Conservation (phyloP, 116 monocot genomes). For the Cymodocea nodosa region DNA sequence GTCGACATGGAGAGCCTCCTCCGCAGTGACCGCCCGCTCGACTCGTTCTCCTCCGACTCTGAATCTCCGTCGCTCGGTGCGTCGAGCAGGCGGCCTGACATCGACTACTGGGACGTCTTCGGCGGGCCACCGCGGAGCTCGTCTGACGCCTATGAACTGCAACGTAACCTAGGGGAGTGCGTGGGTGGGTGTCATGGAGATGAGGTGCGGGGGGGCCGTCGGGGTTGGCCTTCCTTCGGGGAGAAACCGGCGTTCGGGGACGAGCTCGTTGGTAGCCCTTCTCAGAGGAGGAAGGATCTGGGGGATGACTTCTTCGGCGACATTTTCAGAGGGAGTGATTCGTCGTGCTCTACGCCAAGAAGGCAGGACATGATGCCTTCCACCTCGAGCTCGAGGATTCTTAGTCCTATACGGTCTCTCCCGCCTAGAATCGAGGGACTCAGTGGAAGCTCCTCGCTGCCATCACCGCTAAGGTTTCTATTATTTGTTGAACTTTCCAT, state of each 20-base stretch:
- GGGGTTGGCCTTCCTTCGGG: constrained; percentile 51
- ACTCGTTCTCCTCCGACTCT: not conserved
- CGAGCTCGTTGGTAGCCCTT: constrained; percentile 11
- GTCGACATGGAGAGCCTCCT: not conserved
- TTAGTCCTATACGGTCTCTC: constrained; percentile 27
- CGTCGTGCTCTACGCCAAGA: constrained; percentile 39
- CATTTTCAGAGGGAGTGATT: constrained; percentile 67
- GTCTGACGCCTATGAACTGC: constrained; percentile 12
- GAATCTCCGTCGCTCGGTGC: not conserved
- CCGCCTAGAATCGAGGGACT: constrained; percentile 16
- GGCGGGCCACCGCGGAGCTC: constrained; percentile 65
- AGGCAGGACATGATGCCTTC: constrained; percentile 26
- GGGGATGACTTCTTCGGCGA: constrained; percentile 66
- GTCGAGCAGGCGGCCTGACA: constrained; percentile 12
- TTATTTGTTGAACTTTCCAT: not conserved
- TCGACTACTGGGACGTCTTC: constrained; percentile 74
- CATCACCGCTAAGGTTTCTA: constrained; percentile 26
- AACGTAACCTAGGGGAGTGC: constrained; percentile 25
- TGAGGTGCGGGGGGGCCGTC: not conserved
- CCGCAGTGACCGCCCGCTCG: not conserved
- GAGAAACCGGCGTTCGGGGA: constrained; percentile 9
- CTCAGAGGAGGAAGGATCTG: constrained; percentile 27
- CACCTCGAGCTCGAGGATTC: constrained; percentile 30
- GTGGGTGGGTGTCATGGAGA: not conserved
- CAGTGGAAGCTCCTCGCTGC: constrained; percentile 15